phyloP scores from a whole-genome alignment of 2,329 filamentous ascomycete genomes.

The Clarireedia paspali region DNA sequence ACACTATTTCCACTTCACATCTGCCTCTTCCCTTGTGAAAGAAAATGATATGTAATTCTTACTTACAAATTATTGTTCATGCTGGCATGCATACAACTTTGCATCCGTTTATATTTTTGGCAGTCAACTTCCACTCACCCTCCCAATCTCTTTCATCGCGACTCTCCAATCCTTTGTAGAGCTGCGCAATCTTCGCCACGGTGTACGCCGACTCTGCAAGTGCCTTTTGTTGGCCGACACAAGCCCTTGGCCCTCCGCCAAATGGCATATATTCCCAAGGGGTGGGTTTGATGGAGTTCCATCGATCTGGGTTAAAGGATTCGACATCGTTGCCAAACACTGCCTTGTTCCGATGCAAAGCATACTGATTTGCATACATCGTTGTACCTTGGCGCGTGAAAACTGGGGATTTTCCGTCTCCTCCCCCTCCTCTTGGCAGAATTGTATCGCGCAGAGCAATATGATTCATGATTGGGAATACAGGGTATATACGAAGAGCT shows the following conservation, averaged over 20 bases:
- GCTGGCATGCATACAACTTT: neutral
- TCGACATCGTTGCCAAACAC: slow-evolving; percentile 42
- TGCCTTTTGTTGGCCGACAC: slow-evolving; percentile 46
- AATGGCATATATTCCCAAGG: slow-evolving; percentile 60
- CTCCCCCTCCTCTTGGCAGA: too few relatives aligned
- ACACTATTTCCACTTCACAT: too few relatives aligned
- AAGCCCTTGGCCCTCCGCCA: slow-evolving; percentile 58
- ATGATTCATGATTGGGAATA: too few relatives aligned
- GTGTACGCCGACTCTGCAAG: slow-evolving; percentile 11
- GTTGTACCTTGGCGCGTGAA: too few relatives aligned
- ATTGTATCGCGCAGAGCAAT: too few relatives aligned
- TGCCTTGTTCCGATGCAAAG: too few relatives aligned
- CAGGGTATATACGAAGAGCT: too few relatives aligned
- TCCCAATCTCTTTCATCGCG: slow-evolving; percentile 1
- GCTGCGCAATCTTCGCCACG: slow-evolving; percentile 8
- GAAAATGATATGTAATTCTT: too few relatives aligned
- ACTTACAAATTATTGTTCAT: neutral
- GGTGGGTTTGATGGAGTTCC: slow-evolving; percentile 56
- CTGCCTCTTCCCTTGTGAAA: too few relatives aligned
- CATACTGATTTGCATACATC: too few relatives aligned
- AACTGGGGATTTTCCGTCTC: too few relatives aligned
- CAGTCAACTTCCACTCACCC: slow-evolving; percentile 2
- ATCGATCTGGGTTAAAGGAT: slow-evolving; percentile 65
- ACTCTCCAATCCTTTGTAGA: slow-evolving; percentile 7
- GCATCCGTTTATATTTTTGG: slow-evolving; percentile 7